phyloP scores from a whole-genome alignment of 148 eudicot species.

The Camellia granthamiana region DNA sequence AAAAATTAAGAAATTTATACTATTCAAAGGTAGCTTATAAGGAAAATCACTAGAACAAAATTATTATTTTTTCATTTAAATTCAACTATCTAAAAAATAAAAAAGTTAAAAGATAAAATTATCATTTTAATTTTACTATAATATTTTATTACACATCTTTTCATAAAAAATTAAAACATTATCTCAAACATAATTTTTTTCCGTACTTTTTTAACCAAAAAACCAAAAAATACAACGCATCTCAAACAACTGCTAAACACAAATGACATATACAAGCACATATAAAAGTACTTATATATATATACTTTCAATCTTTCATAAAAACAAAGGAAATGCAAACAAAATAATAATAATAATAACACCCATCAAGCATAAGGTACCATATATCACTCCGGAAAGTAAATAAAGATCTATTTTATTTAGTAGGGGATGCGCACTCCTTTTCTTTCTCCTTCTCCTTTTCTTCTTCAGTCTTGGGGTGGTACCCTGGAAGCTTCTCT shows the following conservation, averaged over 20 bases:
- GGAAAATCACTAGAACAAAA: too few relatives aligned
- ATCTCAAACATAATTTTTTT: background rate
- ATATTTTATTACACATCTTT: too few relatives aligned
- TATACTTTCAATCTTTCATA: background rate
- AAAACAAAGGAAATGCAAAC: background rate
- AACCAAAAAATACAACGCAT: background rate
- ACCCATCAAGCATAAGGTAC: background rate
- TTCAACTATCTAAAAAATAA: too few relatives aligned
- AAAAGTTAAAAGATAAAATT: too few relatives aligned
- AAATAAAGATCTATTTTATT: background rate
- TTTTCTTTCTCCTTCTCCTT: conserved; percentile 26
- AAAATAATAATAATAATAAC: background rate
- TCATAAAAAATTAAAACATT: too few relatives aligned
- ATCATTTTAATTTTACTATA: too few relatives aligned
- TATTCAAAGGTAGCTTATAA: too few relatives aligned
- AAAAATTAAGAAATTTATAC: background rate
- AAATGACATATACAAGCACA: conserved; percentile 10
- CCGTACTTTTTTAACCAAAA: background rate
- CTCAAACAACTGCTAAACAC: background rate
- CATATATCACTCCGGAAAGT: background rate
- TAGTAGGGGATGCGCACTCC: background rate
- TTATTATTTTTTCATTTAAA: too few relatives aligned
- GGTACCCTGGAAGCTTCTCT: conserved; percentile 61
- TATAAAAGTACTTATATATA: conserved; percentile 13
- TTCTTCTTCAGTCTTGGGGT: conserved; percentile 35